Base-by-base conservation (phyloP, 129 eudicot genomes). In the Smallanthus sonchifolius region DNA sequence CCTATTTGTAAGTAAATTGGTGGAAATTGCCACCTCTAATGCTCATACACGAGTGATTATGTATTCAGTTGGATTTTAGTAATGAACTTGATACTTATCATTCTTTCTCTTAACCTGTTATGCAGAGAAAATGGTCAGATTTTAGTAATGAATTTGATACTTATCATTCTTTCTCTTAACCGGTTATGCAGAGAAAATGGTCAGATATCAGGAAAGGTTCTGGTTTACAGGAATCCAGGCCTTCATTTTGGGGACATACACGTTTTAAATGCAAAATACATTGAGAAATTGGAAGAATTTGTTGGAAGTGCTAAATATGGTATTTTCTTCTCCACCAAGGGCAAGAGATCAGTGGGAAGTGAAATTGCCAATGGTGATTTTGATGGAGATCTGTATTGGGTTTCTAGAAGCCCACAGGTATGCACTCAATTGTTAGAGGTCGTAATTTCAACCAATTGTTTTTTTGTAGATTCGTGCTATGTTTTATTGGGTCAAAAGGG, bases 311-410 rank as follows among this genome's bases (percentile, higher is more conserved):
- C 92, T 4, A 90, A 86, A 51, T 90, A 86, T 83, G 97, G 91
- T 0, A 93, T 90, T 67, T 90, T 93, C 65, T 90, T 93, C 82
- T 86, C 97, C 34, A 81, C 86, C 5, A 93, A 86, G 68, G 96
- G 98, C 44, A 67, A 3, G 62, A 86, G 89, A 37, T 88, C 95
- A 2, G 86, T 88, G 28, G 92, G 91, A 45, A 84, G 78, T 36
- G 91, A 90, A 87, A 90, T 93, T 63, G 97, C 96, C 3, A 84
- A 86, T 24, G 97, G 97, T 61, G 97, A 93, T 75, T 87, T 86
- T 75, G 98, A 93, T 74, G 98, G 98, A 19, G 98, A 93, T 61
- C 55, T 69, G 73, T 93, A 93, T 51, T 93, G 96, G 96, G 91
- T 93, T 63, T 93, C 89, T 35, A 73, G 74, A 71, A 79, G 76